These are phyloP conservation scores for rapeseed (Brassica napus) DNA, from an alignment of 345 rosid species.

Conservation along the genomic window Da-Ae NC_063443.1:18178001-18178500, in stretches of 20 bases:
- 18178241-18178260: conserved; percentile 33
- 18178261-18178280: background rate
- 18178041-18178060: background rate
- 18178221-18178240: conserved; percentile 24
- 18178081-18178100: background rate
- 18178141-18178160: conserved; percentile 27
- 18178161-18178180: background rate
- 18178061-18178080: background rate
- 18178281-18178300: background rate
- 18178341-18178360: background rate
- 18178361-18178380: conserved; percentile 49
- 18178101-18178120: conserved; percentile 12
- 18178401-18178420: conserved; percentile 76
- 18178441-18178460: conserved; percentile 50
- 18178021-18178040: background rate
- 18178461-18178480: conserved; percentile 27
- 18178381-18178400: conserved; percentile 53
- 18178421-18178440: conserved; percentile 55
- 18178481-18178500: conserved; percentile 38
- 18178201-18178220: conserved; percentile 36
- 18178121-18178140: background rate
- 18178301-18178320: background rate
- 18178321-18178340: background rate
- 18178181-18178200: conserved; percentile 31
- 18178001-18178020: background rate